Evolutionary conservation across 768 basidiomycete species (phyloP).

Genomic region (Coprinopsis strossmayeri): DNA sequence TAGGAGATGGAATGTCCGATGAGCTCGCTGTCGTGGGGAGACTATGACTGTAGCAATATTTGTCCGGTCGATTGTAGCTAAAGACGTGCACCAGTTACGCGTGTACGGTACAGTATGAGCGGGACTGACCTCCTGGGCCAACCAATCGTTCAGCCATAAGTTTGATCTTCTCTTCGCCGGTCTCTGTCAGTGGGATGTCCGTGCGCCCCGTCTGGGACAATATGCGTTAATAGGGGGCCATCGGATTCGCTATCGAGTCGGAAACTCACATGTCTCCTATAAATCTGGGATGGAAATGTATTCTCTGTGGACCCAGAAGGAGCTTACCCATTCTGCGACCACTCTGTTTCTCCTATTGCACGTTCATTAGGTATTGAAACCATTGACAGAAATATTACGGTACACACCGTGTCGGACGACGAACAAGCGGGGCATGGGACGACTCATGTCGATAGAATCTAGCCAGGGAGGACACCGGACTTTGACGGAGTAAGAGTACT

Average conservation of each 20-base stretch:
- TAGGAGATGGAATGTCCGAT: constrained; percentile 78
- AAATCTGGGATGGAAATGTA: neutral
- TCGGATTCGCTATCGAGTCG: neutral
- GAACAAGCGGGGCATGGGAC: constrained; percentile 69
- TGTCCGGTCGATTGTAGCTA: constrained; percentile 72
- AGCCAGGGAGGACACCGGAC: too few relatives aligned
- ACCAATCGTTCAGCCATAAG: constrained; percentile 60
- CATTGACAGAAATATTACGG: neutral
- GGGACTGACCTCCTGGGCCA: constrained; percentile 66
- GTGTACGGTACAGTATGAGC: neutral
- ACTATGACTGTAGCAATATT: constrained; percentile 72
- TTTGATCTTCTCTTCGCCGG: constrained; percentile 67
- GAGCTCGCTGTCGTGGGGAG: constrained; percentile 85
- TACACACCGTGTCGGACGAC: constrained; percentile 68
- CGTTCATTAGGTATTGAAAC: constrained; percentile 1
- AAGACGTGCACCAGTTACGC: neutral
- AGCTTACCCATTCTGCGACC: constrained; percentile 79
- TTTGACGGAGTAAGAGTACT: too few relatives aligned
- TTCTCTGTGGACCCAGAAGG: neutral
- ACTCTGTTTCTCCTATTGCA: constrained; percentile 80
- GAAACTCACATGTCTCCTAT: constrained; percentile 57
- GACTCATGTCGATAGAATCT: constrained; percentile 22
- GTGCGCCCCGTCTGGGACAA: constrained; percentile 67
- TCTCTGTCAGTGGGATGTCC: constrained; percentile 81
- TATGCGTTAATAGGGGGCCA: constrained; percentile 2